These are phyloP conservation scores for Citrus sp. DNA, from an alignment of 345 rosid genomes.

Conservation along the genomic window DNA sequence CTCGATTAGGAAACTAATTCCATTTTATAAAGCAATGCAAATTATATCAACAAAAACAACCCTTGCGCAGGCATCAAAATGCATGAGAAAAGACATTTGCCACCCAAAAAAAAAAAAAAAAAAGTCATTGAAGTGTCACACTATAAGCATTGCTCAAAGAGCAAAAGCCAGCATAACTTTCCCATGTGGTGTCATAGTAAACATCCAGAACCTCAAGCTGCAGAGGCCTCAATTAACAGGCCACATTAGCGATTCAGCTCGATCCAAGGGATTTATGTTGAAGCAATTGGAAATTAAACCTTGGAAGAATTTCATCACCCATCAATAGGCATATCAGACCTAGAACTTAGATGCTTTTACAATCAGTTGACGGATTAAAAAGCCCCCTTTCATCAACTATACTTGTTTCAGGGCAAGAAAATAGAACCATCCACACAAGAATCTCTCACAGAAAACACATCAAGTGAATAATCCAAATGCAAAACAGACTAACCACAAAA, in stretches of 20 bases:
- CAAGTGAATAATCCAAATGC: background rate
- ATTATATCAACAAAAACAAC: background rate
- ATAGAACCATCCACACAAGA: background rate
- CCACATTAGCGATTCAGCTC: background rate
- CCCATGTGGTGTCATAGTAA: background rate
- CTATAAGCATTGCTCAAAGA: background rate
- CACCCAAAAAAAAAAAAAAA: background rate
- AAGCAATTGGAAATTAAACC: background rate
- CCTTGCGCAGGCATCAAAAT: background rate
- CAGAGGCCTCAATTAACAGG: background rate
- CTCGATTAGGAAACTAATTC: conserved; percentile 2
- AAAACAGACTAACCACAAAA: background rate
- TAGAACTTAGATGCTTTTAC: background rate
- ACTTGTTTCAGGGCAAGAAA: background rate
- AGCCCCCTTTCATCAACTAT: background rate
- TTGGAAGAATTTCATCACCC: background rate
- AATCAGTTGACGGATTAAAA: background rate
- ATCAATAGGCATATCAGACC: background rate
- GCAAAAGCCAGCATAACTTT: background rate
- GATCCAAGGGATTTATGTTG: background rate
- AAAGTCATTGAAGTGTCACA: background rate
- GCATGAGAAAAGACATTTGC: background rate
- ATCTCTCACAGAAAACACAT: background rate
- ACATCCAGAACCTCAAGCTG: background rate
- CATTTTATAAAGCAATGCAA: background rate